phyloP scores from a whole-genome alignment of 768 basidiomycete species.

The Calocybe indica region DNA sequence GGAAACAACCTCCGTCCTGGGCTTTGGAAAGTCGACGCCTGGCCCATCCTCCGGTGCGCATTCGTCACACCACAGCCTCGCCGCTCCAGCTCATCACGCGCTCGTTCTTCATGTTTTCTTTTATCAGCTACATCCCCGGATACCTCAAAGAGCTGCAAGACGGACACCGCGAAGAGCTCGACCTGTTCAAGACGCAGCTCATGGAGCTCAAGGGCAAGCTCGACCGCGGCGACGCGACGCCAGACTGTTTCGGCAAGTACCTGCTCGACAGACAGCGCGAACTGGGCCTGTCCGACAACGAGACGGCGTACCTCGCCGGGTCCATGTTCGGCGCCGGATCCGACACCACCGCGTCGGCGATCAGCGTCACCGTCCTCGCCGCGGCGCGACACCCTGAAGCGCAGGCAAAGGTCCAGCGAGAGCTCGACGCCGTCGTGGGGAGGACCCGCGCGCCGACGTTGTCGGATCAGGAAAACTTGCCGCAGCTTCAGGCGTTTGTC shows the following conservation, averaged over 20 bases:
- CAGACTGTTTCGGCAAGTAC: constrained; percentile 50
- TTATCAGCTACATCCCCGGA: constrained; percentile 46
- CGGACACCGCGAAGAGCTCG: constrained; percentile 51
- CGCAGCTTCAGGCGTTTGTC: constrained; percentile 44
- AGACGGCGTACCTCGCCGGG: constrained; percentile 59
- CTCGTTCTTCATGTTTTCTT: neutral
- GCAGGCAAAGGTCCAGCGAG: constrained; percentile 44
- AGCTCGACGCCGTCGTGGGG: constrained; percentile 49
- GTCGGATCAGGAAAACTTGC: constrained; percentile 34
- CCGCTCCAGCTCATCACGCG: neutral
- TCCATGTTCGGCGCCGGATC: constrained; percentile 64
- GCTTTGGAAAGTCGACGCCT: constrained; percentile 41
- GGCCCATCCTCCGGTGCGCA: constrained; percentile 32
- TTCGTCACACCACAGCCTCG: neutral
- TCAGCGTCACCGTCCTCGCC: constrained; percentile 52
- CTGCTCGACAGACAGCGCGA: constrained; percentile 50
- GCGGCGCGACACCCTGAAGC: constrained; percentile 49
- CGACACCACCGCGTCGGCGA: constrained; percentile 58
- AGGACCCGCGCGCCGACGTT: constrained; percentile 35
- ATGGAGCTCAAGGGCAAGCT: constrained; percentile 34
- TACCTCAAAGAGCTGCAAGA: constrained; percentile 51
- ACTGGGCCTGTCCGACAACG: constrained; percentile 48
- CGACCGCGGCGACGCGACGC: constrained; percentile 27
- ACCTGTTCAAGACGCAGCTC: constrained; percentile 49
- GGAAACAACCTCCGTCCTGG: constrained; percentile 39